Conservation (phyloP, 1,284 basidiomycete species). For the Microbotryomycetes sp. region DNA sequence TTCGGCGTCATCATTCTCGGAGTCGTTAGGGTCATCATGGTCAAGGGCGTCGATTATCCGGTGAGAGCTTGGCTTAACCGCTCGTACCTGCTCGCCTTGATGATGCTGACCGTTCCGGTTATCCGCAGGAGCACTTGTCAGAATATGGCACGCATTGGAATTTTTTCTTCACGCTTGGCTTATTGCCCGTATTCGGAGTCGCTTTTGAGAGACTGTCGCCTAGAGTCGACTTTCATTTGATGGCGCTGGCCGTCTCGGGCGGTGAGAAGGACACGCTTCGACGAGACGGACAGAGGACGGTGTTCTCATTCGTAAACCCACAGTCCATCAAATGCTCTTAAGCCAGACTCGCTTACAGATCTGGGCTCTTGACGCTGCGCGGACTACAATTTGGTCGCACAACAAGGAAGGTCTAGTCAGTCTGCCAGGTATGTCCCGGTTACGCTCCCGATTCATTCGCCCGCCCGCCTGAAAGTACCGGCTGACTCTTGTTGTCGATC, state of each 20-base stretch:
- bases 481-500: background rate
- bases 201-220: conserved; percentile 58
- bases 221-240: conserved; percentile 52
- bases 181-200: conserved; percentile 69
- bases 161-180: conserved; percentile 88
- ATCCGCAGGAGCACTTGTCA: conserved; percentile 87
- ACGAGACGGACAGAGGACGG: too few species aligned
- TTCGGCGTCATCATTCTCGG: conserved; percentile 69
- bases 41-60: conserved; percentile 91
- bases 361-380: conserved; percentile 59
- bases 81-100: background rate
- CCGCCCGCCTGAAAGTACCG: too few species aligned
- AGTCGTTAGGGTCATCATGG: conserved; percentile 66
- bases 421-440: conserved; percentile 52
- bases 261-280: too few species aligned
- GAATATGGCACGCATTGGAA: conserved; percentile 99
- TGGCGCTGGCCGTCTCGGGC: conserved; percentile 59
- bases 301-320: background rate
- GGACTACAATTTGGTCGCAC: conserved; percentile 58
- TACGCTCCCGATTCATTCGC: conserved; percentile 1
- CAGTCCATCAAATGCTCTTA: conserved; percentile 65
- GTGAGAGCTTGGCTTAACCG: conserved; percentile 46
- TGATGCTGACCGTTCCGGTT: background rate
- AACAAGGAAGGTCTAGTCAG: conserved; percentile 91
- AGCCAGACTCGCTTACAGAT: conserved; percentile 52